Evolutionary conservation across 768 basidiomycete genomes (phyloP), one percentile per base, ranked within the genome.

Genomic region (Cyclocybe aegerita): DNA sequence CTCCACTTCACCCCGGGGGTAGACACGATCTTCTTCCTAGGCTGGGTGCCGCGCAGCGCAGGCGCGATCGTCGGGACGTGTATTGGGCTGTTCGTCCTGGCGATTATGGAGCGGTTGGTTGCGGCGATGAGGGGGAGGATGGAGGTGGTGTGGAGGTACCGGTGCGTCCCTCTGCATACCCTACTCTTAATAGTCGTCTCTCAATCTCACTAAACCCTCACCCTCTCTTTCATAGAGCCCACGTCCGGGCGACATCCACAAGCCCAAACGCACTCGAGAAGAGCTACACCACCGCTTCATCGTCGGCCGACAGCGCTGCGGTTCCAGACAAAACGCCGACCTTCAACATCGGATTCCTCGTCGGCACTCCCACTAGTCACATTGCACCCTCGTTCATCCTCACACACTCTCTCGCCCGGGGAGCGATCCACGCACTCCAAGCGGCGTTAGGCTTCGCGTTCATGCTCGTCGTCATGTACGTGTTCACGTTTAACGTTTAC

Each of bases 391-490:
- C 85, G 0, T 92, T 91, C 64, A 69, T 84, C 15, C 67, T 73
- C 36, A 58, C 75, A 7, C 76, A 89, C 49, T 90, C 92, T 36
- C 57, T 89, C 31, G 63, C 79, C 0, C 69, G 91, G 16, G 89
- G 88, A 0, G 58, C 82, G 15, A 47, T 92, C 34, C 79, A 83
- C 49, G 72, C 75, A 7, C 69, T 72, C 4, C 85, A 90, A 44
- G 58, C 74, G 0, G 69, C 76, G 11, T 53, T 95, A 33, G 68
- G 69, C 6, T 82, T 86, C 55, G 65, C 82, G 9, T 77, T 93
- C 61, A 93, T 94, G 93, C 67, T 91, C 48, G 74, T 75, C 0
- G 73, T 87, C 49, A 91, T 91, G 87, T 89, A 53, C 39, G 82
- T 73, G n/a, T n/a, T n/a, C n/a, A n/a, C n/a, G n/a, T n/a, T n/a